Percentiles rank a stretch among this genome's conserved stretches.
These are phyloP conservation scores for Candida schatavii DNA, from an alignment of 805 yeast species.

Conservation along the genomic window DNA sequence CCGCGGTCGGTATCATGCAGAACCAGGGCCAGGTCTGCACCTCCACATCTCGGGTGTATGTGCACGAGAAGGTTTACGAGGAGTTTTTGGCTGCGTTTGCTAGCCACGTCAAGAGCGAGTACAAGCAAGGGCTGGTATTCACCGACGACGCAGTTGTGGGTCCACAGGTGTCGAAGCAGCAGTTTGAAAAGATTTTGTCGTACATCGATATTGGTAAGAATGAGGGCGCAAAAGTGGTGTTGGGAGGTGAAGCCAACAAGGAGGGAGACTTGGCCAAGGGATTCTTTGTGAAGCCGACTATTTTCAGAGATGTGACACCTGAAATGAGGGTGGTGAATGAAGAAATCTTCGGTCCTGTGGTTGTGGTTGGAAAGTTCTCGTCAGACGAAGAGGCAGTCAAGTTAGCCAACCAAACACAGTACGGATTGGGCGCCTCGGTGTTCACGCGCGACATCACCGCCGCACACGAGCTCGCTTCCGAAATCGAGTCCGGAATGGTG, in stretches of 20 bases:
- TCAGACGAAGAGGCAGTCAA: conserved; percentile 66
- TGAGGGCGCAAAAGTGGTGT: conserved; percentile 41
- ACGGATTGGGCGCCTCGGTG: conserved; percentile 82
- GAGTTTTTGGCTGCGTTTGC: conserved; percentile 46
- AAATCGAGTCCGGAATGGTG: conserved; percentile 43
- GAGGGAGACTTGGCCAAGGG: conserved; percentile 47
- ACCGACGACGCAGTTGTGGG: conserved; percentile 50
- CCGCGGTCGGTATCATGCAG: conserved; percentile 60
- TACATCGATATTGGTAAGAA: conserved; percentile 43
- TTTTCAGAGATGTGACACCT: conserved; percentile 68
- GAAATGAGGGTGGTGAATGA: conserved; percentile 66
- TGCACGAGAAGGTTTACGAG: conserved; percentile 46
- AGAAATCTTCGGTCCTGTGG: conserved; percentile 90
- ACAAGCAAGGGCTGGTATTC: conserved; percentile 58
- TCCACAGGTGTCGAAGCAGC: conserved; percentile 58
- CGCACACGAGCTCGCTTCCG: conserved; percentile 63
- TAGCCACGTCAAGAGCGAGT: conserved; percentile 44
- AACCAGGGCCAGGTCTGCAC: conserved; percentile 68
- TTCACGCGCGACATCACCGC: conserved; percentile 65
- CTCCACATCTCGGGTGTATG: conserved; percentile 39
- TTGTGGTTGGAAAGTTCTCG: conserved; percentile 60
- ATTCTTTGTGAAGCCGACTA: conserved; percentile 70
- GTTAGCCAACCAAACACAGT: conserved; percentile 68
- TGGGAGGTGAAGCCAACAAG: conserved; percentile 43
- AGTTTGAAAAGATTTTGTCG: conserved; percentile 49